Percentiles rank a stretch among this genome's conserved stretches.
Evolutionary conservation across 2,329 filamentous ascomycete species (phyloP).

Genomic region (Ophiosphaerella korrae): DNA sequence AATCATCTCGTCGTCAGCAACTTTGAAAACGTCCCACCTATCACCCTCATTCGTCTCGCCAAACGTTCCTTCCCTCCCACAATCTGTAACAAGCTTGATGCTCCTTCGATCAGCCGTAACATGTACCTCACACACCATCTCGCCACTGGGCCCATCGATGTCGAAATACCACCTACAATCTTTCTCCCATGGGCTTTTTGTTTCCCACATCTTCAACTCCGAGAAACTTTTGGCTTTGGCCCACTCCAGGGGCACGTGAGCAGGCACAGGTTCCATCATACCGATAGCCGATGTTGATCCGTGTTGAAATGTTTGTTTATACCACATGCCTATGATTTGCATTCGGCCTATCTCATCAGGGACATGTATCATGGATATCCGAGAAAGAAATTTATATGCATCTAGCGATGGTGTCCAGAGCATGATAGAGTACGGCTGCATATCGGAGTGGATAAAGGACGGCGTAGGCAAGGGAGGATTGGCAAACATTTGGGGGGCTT

Average conservation of each 20-base stretch:
- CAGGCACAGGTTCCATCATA: not conserved
- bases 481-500: conserved; percentile 2
- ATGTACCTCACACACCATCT: conserved; percentile 24
- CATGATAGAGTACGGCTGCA: conserved; percentile 10
- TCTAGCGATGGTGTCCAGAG: conserved; percentile 9
- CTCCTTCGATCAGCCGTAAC: conserved; percentile 12
- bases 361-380: conserved; percentile 10
- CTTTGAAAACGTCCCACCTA: conserved; percentile 11
- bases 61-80: conserved; percentile 11
- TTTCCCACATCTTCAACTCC: not conserved
- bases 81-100: conserved; percentile 21
- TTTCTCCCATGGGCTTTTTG: conserved; percentile 4
- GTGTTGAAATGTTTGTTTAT: not conserved
- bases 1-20: conserved; percentile 11
- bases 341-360: not conserved
- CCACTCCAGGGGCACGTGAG: not conserved
- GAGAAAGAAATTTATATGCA: not conserved
- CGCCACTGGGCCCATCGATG: conserved; percentile 20
- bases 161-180: conserved; percentile 10
- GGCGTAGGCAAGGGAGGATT: not conserved
- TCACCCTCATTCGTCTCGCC: conserved; percentile 5
- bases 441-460: conserved; percentile 5
- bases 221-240: not conserved
- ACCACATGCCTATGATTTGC: not conserved
- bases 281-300: not conserved